Evolutionary conservation across 2,329 filamentous ascomycete species (phyloP).

Genomic region (Didymella arachidicola): DNA sequence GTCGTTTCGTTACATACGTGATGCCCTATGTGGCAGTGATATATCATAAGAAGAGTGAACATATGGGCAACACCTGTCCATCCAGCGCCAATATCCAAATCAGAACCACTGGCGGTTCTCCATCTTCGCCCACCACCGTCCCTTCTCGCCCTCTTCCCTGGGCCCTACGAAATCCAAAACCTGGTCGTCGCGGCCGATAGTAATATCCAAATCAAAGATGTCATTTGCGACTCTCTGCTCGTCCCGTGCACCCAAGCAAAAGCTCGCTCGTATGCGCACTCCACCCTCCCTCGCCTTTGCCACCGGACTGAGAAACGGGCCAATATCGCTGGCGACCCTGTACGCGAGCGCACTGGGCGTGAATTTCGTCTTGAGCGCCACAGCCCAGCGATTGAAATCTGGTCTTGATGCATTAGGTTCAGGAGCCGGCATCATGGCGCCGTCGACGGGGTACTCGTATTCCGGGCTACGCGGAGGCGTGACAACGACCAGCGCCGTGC

Average conservation of each 20-base stretch:
- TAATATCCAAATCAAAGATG: conserved; percentile 57
- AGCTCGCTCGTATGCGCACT: conserved; percentile 55
- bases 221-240: conserved; percentile 42
- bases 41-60: neutral
- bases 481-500: conserved; percentile 50
- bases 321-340: conserved; percentile 52
- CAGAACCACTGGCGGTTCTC: conserved; percentile 56
- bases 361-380: conserved; percentile 51
- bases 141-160: conserved; percentile 54
- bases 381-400: conserved; percentile 52
- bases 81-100: neutral
- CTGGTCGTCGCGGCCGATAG: conserved; percentile 51
- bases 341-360: conserved; percentile 52
- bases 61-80: neutral
- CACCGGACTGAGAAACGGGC: conserved; percentile 50
- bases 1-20: neutral
- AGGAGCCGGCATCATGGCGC: conserved; percentile 38
- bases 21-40: neutral
- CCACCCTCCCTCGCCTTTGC: conserved; percentile 54
- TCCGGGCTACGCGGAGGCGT: conserved; percentile 40
- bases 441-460: conserved; percentile 34
- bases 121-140: conserved; percentile 54
- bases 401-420: conserved; percentile 28
- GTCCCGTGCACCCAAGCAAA: conserved; percentile 51
- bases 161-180: conserved; percentile 54